Base-by-base conservation (phyloP, 768 basidiomycete species). In the Psilocybe cubensis region DNA sequence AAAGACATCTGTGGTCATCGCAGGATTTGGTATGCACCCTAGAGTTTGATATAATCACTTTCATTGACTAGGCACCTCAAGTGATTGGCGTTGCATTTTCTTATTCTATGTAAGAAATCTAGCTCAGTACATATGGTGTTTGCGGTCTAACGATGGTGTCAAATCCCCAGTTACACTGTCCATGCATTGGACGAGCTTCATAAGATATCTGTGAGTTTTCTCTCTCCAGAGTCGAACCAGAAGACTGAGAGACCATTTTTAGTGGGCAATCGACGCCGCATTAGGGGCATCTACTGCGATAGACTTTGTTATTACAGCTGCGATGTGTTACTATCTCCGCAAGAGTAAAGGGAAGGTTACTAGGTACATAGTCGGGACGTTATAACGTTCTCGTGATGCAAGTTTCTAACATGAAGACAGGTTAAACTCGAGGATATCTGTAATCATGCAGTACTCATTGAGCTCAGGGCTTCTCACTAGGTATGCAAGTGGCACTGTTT, bases 261-360 rank as follows among this genome's bases (percentile, higher is more conserved):
- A 80, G 78, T 81, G 79, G 79, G 69, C 72, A 1, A 72, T 82
- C 47, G 66, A 75, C 25, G 67, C 74, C 14, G 78, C 79, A 0
- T 65, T 81, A 2, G 76, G 74, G 1, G 70, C 78, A 0, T 70
- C 76, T 6, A 81, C 80, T 0, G 52, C 70, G 20, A 80, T 79
- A 57, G 80, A 82, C 54, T 76, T 81, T 54, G 57, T 77, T 31
- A 77, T 81, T 44, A 63, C 73, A 4, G 56, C 63, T 0, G 69
- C 72, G n/a, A 75, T 74, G 73, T 72, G 69, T 52, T 74, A 68
- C 51, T 74, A 75, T 48, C 64, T 76, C 4, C 60, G 63, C 21
- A 76, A 71, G 55, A 76, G 73, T 56, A 66, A 68, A 45, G 70
- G 70, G 0, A 55, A 24, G 18, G 62, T 62, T 4, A 58, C 64